These are phyloP conservation scores for Trichosporon inkin DNA, from an alignment of 1,284 basidiomycete species.

Conservation along the genomic window DNA sequence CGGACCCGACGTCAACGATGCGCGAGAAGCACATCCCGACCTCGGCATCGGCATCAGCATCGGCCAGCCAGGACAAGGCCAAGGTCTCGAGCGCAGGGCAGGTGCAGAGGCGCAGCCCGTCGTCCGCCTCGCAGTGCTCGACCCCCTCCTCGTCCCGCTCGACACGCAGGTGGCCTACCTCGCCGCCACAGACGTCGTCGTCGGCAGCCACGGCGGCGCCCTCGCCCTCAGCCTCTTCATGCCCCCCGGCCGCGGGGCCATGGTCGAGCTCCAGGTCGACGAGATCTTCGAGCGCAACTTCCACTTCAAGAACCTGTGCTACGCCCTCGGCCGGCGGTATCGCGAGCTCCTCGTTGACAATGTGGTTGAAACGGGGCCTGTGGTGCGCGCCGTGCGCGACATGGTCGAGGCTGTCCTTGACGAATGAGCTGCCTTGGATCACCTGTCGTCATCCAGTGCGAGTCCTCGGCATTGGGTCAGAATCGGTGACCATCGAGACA, in stretches of 20 bases:
- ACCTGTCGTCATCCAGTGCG: no score
- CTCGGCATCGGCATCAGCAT: no score
- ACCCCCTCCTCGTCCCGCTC: conserved; percentile 31
- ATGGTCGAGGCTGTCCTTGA: conserved; percentile 16
- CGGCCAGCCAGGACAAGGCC: no score
- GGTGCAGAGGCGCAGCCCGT: no score
- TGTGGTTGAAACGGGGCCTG: conserved; percentile 35
- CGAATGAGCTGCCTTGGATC: no score
- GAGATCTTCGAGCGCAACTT: conserved; percentile 28
- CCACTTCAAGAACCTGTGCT: conserved; percentile 47
- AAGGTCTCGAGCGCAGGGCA: no score
- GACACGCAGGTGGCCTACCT: conserved; percentile 42
- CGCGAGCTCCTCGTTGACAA: conserved; percentile 25
- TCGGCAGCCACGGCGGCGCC: conserved; percentile 43
- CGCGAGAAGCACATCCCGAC: no score
- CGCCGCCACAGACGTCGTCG: conserved; percentile 38
- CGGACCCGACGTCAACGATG: no score
- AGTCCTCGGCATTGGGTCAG: no score
- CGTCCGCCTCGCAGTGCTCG: conserved; percentile 21
- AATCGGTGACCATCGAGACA: no score
- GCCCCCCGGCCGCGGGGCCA: conserved; percentile 31
- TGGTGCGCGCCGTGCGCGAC: conserved; percentile 25
- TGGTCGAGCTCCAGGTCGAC: conserved; percentile 41
- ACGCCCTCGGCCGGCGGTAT: conserved; percentile 21
- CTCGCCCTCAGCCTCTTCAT: conserved; percentile 44